Evolutionary conservation across 129 eudicot genomes (phyloP), one percentile per base, ranked within the genome.

Genomic region (Pulicaria dysenterica): DNA sequence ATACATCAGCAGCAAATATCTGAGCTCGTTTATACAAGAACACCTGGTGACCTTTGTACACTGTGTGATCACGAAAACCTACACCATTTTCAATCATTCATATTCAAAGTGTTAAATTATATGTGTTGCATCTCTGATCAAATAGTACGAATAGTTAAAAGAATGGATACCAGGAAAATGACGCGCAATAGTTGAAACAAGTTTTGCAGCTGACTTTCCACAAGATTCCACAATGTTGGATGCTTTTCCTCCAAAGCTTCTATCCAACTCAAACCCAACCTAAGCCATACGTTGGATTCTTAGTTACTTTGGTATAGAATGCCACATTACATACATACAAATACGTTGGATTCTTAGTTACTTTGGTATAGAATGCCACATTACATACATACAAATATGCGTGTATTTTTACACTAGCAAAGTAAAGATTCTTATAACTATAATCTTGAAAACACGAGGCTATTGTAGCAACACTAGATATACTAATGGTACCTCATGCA

Each of bases 11-110:
- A 67, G 87, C 92, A 77, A 93, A 89, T 77, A 93, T 89, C 74
- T 93, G 98, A 67, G 98, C 98, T 82, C 96, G 74, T 73, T 89
- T 85, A 60, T 89, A 89, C 74, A 89, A 79, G 79, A 93, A 93
- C 53, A 89, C 79, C 54, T 87, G 96, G 91, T 76, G 98, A 42
- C 98, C 98, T 82, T 93, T 93, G 88, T 93, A 93, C 37, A 92
- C 82, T 48, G 96, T 79, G 75, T 93, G 98, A 43, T 93, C 98
- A 47, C 96, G 86, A 65, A 93, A 93, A 17, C 98, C 98, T 92
- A 65, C 67, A 70, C 3, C 57, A 70, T 58, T 9, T 56, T 37
- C 17, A 6, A 14, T 5, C 3, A 16, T 12, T 41, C 5, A 43
- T 64, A 9, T 58, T 55, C 41, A 70, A 13, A 8, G 17, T 69